These are phyloP conservation scores for Carex cristatella DNA, from an alignment of 176 grass and related monocot species.

Conservation along the genomic window DNA sequence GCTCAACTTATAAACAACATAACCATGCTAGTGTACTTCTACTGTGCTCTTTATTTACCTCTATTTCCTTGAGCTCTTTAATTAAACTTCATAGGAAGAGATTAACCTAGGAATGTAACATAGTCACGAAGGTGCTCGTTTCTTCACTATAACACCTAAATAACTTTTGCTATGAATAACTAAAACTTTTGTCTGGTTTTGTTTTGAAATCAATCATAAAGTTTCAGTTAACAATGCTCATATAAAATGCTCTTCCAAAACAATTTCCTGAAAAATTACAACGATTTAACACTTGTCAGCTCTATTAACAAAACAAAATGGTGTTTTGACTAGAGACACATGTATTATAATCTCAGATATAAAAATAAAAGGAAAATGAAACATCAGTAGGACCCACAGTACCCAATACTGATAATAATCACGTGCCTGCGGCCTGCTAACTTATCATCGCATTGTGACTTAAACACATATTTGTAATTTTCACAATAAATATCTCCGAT, in stretches of 20 bases:
- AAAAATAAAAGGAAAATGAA: not conserved
- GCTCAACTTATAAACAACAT: not conserved
- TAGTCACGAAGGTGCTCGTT: not conserved
- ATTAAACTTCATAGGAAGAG: not conserved
- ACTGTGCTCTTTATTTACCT: not conserved
- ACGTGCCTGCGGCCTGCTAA: not conserved
- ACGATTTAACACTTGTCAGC: not conserved
- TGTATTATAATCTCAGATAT: not conserved
- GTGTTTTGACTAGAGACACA: not conserved
- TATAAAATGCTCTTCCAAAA: not conserved
- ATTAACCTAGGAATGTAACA: not conserved
- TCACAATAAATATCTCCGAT: not conserved
- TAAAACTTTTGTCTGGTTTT: not conserved
- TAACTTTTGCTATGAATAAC: not conserved
- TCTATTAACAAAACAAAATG: not conserved
- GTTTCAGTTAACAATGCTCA: not conserved
- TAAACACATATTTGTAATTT: not conserved
- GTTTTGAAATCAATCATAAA: not conserved
- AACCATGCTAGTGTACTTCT: not conserved
- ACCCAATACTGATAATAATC: not conserved
- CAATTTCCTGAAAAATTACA: not conserved
- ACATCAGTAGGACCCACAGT: not conserved
- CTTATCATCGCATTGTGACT: not conserved
- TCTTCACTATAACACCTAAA: not conserved
- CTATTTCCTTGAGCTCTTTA: not conserved